These are phyloP conservation scores for Coemansia furcata DNA, from an alignment of 192 early-diverging fungal genomes.

Conservation along the genomic window DNA sequence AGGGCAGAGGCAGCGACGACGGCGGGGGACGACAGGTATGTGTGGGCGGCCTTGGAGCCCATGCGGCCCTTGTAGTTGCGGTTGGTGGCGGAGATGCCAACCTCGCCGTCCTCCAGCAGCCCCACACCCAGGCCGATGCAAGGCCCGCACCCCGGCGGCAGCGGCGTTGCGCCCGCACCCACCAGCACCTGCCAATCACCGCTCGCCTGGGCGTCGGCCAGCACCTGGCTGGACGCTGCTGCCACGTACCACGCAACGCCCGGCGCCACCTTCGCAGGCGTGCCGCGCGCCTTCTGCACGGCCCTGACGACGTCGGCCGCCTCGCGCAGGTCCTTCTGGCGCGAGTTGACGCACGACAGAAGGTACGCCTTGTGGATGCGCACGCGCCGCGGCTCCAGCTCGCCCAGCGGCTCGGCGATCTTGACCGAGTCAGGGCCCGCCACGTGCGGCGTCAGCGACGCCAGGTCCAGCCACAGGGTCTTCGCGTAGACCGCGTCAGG, in stretches of 20 bases:
- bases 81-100: constrained; percentile 98
- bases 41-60: constrained; percentile 88
- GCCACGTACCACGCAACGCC: constrained; percentile 95
- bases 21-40: constrained; percentile 93
- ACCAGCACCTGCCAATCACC: constrained; percentile 89
- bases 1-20: constrained; percentile 95
- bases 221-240: constrained; percentile 89
- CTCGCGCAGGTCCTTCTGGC: constrained; percentile 81
- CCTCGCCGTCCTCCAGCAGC: constrained; percentile 91
- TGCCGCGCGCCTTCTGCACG: constrained; percentile 27
- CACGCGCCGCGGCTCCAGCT: constrained; percentile 71
- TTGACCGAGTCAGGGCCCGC: constrained; percentile 98
- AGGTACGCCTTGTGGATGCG: constrained; percentile 95
- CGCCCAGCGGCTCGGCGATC: constrained; percentile 74
- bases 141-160: constrained; percentile 97
- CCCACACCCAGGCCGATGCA: constrained; percentile 94
- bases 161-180: constrained; percentile 81
- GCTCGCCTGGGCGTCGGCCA: constrained; percentile 74
- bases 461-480: constrained; percentile 82
- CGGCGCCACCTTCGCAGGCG: constrained; percentile 15
- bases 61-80: constrained; percentile 99
- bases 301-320: constrained; percentile 77
- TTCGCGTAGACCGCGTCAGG: constrained; percentile 76
- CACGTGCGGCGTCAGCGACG: constrained; percentile 82
- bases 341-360: constrained; percentile 94